These are phyloP conservation scores for Allium sativum DNA, from an alignment of 106 monocot species.

Conservation along the genomic window DNA sequence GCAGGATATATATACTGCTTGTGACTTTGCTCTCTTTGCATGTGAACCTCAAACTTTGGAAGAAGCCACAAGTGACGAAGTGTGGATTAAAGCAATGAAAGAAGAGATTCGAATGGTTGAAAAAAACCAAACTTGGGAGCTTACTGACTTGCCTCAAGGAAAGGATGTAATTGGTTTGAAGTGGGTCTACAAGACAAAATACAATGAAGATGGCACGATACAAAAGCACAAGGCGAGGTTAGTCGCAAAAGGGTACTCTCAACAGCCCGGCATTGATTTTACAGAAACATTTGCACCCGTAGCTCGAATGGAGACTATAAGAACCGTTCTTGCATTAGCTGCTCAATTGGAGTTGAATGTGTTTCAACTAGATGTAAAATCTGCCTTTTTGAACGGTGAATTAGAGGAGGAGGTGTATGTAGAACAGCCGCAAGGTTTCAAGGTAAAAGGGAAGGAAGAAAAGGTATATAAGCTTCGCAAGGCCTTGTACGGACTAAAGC, in stretches of 20 bases:
- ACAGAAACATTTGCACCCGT: not conserved
- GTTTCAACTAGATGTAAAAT: not conserved
- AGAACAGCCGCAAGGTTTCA: not conserved
- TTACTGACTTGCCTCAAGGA: too few species aligned
- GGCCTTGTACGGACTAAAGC: slow-evolving; percentile 2
- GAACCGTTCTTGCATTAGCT: slow-evolving; percentile 3
- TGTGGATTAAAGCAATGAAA: not conserved
- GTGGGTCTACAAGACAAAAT: slow-evolving; percentile 4
- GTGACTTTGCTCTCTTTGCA: not conserved
- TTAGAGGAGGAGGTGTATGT: slow-evolving; percentile 2
- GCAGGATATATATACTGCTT: not conserved
- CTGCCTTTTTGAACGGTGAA: slow-evolving; percentile 2
- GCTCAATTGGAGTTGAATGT: not conserved
- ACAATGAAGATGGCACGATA: slow-evolving; percentile 1
- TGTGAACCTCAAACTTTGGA: not conserved
- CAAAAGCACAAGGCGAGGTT: slow-evolving; percentile 1
- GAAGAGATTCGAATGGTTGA: not conserved
- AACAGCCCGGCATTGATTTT: not conserved
- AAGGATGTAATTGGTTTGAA: slow-evolving; percentile 5
- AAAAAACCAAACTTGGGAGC: not conserved
- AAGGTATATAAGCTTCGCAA: slow-evolving; percentile 4
- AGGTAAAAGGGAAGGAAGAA: not conserved
- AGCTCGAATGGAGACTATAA: not conserved
- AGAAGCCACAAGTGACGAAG: not conserved
- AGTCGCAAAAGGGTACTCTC: not conserved